Evolutionary conservation across 2,329 filamentous ascomycete species (phyloP), one percentile per base, ranked within the genome.

Genomic region (Aspergillus udagawae): DNA sequence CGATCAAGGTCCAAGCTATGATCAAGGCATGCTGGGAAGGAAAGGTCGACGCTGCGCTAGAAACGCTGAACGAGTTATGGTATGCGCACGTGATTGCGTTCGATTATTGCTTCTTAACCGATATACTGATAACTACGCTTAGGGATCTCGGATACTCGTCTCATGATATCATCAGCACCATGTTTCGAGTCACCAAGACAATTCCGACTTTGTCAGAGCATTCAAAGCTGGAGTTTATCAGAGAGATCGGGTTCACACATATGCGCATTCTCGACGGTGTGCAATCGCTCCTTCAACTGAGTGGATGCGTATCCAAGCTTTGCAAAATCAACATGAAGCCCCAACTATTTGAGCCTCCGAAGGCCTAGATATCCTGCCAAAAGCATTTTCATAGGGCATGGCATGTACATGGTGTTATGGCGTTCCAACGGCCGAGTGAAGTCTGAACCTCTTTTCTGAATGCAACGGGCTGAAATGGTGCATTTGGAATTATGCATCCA

Each of bases 221-320:
- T 74, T 87, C 92, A 17, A 97, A 97, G 79, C 81, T 99, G 60
- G 93, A 97, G 72, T 99, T 97, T 67, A 96, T 97, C 78, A 93
- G 92, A 78, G 94, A 97, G 77, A 99, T 99, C 75, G 94, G 94
- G 53, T 97, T 97, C 75, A 96, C 94, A 2, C 94, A 99, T 72
- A 99, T 99, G 94, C 92, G 95, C 74, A 93, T 99, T 55, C 80
- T 99, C n/a, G 94, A 99, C 72, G 94, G 94, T 29, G 91, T 99
- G 25, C 93, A 97, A 77, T 97, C 93, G 7, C 83, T 97, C 61
- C 82, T 99, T 57, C 94, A 99, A 75, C 82, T 99, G 49, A 95
- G 91, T 70, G 94, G 93, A 10, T 97, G 93, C 71, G 83, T 99
- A 23, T 92, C 91, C 17, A 87, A 93, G 67, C 80, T 99, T 56